Percentiles rank a stretch among this genome's conserved stretches.
These are phyloP conservation scores for Furculomyces boomerangus DNA, from an alignment of 371 early-diverging fungal genomes.

Conservation along the genomic window DNA sequence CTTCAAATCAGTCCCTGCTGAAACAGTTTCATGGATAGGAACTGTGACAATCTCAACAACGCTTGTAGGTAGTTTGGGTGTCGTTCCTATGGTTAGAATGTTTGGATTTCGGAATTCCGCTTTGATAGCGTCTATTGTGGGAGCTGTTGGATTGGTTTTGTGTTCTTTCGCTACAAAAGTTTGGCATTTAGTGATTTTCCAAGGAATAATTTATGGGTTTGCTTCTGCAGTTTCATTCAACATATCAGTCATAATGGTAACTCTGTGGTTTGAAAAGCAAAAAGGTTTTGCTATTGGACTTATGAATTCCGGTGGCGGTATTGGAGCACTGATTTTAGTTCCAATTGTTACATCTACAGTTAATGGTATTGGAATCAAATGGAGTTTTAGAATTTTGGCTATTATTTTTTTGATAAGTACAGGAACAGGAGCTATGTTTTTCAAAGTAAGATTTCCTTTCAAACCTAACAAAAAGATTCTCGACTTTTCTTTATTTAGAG, in stretches of 20 bases:
- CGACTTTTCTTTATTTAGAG: neutral
- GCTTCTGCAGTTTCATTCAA: slow-evolving; percentile 30
- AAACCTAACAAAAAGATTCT: neutral
- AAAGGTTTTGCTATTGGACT: slow-evolving; percentile 57
- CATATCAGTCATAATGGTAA: slow-evolving; percentile 30
- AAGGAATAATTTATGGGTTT: slow-evolving; percentile 42
- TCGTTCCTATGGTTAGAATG: slow-evolving; percentile 19
- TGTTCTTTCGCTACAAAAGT: slow-evolving; percentile 24
- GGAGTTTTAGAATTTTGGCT: slow-evolving; percentile 27
- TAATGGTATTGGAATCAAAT: slow-evolving; percentile 17
- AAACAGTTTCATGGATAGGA: slow-evolving; percentile 29
- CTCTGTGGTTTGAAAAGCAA: slow-evolving; percentile 56
- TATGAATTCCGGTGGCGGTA: slow-evolving; percentile 44
- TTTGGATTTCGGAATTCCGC: slow-evolving; percentile 24
- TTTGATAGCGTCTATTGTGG: slow-evolving; percentile 21
- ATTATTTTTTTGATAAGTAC: slow-evolving; percentile 12
- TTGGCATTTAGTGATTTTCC: slow-evolving; percentile 48
- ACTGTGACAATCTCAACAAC: slow-evolving; percentile 19
- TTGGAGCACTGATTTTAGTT: slow-evolving; percentile 47
- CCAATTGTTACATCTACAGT: slow-evolving; percentile 22
- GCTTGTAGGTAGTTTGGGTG: slow-evolving; percentile 22
- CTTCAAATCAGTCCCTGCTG: slow-evolving; percentile 13
- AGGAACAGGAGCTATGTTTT: slow-evolving; percentile 22
- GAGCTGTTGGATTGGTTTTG: slow-evolving; percentile 19
- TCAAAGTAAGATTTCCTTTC: slow-evolving; percentile 8